These are phyloP conservation scores for Calonectria ilicicola DNA, from an alignment of 2,329 filamentous ascomycete species.

Conservation along the genomic window DNA sequence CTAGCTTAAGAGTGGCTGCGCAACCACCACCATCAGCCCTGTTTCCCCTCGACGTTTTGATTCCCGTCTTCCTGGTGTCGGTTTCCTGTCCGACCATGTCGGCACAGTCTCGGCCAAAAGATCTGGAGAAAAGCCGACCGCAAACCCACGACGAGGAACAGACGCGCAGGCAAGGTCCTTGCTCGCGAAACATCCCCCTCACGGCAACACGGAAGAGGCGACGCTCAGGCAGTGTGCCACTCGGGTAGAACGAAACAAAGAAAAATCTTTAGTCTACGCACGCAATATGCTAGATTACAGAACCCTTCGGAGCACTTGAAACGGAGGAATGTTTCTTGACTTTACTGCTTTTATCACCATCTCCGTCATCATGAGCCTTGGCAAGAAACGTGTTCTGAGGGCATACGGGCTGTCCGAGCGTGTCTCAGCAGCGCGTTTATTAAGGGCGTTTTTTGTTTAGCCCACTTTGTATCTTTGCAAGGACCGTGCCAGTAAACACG, in stretches of 20 bases:
- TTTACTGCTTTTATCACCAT: not conserved
- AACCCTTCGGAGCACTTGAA: not conserved
- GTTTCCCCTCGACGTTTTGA: not conserved
- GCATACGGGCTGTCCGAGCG: not conserved
- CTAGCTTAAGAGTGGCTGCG: not conserved
- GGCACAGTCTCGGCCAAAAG: conserved; percentile 1
- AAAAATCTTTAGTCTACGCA: too few species aligned
- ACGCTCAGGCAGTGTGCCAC: not conserved
- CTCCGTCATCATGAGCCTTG: not conserved
- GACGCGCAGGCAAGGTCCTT: not conserved
- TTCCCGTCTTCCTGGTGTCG: not conserved
- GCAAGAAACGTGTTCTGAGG: not conserved
- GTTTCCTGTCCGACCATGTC: not conserved
- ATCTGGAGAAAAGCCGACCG: not conserved
- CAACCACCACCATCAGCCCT: not conserved
- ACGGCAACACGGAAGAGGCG: too few species aligned
- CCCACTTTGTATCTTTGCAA: too few species aligned
- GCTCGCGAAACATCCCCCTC: too few species aligned
- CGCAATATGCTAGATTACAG: not conserved
- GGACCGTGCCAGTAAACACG: not conserved
- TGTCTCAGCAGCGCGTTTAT: not conserved
- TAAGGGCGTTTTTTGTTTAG: not conserved
- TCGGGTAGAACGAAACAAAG: not conserved
- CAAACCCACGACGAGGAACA: not conserved
- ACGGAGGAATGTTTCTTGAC: not conserved